These are phyloP conservation scores for Hyaloperonospora arabidopsidis DNA, from an alignment of 352 stramenopile genomes.

Conservation along the genomic window DNA sequence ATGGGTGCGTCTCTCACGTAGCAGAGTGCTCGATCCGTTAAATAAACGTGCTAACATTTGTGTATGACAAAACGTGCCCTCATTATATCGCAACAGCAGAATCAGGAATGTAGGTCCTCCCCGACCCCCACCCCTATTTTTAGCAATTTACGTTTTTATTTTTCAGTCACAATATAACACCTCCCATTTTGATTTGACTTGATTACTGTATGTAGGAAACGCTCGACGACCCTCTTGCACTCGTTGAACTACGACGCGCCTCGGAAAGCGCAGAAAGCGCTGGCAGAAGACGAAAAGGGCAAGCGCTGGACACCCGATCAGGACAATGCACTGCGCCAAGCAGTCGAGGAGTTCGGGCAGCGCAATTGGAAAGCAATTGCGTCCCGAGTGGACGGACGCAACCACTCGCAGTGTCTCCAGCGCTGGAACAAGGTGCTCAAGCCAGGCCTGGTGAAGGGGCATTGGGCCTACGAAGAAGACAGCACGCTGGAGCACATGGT, in stretches of 20 bases:
- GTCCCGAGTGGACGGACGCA: constrained; percentile 44
- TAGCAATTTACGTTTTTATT: no score
- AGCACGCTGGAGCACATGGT: constrained; percentile 78
- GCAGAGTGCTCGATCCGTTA: no score
- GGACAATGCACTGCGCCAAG: constrained; percentile 65
- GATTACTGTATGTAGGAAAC: not conserved
- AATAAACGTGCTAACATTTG: no score
- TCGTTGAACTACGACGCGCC: constrained; percentile 42
- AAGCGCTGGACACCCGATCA: constrained; percentile 68
- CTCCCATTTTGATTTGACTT: not conserved
- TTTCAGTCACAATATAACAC: no score
- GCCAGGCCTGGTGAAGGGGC: constrained; percentile 86
- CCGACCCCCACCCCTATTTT: not conserved
- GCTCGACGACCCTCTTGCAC: constrained; percentile 11
- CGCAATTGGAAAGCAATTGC: constrained; percentile 84
- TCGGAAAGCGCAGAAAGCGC: constrained; percentile 46
- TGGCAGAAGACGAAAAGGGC: constrained; percentile 42
- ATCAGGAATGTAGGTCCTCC: not conserved
- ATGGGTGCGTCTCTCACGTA: no score
- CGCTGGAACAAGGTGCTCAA: constrained; percentile 86
- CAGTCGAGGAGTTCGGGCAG: constrained; percentile 69
- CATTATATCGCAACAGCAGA: constrained; percentile 10
- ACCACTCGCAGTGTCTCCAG: constrained; percentile 71
- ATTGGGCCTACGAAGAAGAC: constrained; percentile 90
- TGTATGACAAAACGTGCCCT: no score